Evolutionary conservation across 352 stramenopile species (phyloP).

Genomic region (Phytopythium boreale): DNA sequence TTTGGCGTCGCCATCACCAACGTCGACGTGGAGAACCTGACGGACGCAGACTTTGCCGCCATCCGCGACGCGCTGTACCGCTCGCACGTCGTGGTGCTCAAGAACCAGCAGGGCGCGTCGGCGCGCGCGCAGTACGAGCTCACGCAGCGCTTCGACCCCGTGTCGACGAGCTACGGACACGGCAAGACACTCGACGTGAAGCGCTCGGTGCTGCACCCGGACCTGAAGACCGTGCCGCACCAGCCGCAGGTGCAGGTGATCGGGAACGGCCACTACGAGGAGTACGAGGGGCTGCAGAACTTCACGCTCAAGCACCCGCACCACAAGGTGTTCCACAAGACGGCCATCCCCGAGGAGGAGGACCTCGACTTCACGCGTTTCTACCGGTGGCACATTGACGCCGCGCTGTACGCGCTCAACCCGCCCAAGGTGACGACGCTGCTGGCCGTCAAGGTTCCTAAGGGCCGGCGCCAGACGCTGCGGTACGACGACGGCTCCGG

Average conservation of each 20-base stretch:
- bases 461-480: constrained; percentile 20
- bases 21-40: constrained; percentile 21
- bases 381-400: constrained; percentile 33
- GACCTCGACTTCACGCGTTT: constrained; percentile 29
- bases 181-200: constrained; percentile 29
- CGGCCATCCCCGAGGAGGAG: constrained; percentile 17
- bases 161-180: constrained; percentile 23
- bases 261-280: constrained; percentile 27
- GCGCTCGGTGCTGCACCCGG: constrained; percentile 22
- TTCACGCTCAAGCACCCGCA: constrained; percentile 28
- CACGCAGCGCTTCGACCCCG: constrained; percentile 23
- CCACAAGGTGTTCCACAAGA: constrained; percentile 32
- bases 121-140: constrained; percentile 23
- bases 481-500: constrained; percentile 27
- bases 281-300: constrained; percentile 28
- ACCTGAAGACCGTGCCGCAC: constrained; percentile 27
- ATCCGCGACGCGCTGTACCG: constrained; percentile 26
- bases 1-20: constrained; percentile 23
- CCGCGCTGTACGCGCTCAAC: constrained; percentile 22
- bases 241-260: constrained; percentile 32
- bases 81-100: constrained; percentile 27
- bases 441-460: constrained; percentile 21
- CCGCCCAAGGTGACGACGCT: constrained; percentile 26
- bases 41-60: constrained; percentile 17
- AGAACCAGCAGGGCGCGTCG: constrained; percentile 22